Evolutionary conservation across 2,329 filamentous ascomycete species (phyloP).

Genomic region (Pseudodiploospora longispora): DNA sequence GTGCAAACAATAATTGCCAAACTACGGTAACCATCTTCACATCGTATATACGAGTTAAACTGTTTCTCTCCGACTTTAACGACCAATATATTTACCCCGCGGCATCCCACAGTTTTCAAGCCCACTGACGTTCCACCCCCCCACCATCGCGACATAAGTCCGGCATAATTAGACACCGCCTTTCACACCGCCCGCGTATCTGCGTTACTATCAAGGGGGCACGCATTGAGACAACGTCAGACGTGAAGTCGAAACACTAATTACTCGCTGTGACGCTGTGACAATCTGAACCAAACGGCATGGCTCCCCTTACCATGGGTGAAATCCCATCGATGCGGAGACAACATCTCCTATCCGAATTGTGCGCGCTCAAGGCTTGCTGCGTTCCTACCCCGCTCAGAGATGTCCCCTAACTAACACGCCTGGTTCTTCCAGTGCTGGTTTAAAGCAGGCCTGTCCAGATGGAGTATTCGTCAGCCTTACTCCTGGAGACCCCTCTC

Average conservation of each 20-base stretch:
- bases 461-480: slow-evolving; percentile 82
- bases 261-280: slow-evolving; percentile 1
- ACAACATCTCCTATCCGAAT: slow-evolving; percentile 74
- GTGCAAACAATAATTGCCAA: no score
- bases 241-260: no score
- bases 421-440: slow-evolving; percentile 47
- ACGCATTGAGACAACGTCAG: no score
- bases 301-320: slow-evolving; percentile 37
- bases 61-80: no score
- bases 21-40: no score
- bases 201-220: neutral
- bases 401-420: slow-evolving; percentile 14
- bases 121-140: slow-evolving; percentile 6
- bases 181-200: slow-evolving; percentile 7
- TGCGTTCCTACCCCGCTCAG: neutral
- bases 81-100: no score
- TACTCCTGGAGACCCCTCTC: slow-evolving; percentile 67
- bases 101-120: no score
- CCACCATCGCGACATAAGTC: neutral
- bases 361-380: slow-evolving; percentile 42
- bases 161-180: slow-evolving; percentile 16
- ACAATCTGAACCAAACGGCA: slow-evolving; percentile 14
- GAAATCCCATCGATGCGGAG: slow-evolving; percentile 52
- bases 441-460: slow-evolving; percentile 73
- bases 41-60: no score